These are phyloP conservation scores for Starmerella asiatica DNA, from an alignment of 805 yeast genomes.

Conservation along the genomic window DNA sequence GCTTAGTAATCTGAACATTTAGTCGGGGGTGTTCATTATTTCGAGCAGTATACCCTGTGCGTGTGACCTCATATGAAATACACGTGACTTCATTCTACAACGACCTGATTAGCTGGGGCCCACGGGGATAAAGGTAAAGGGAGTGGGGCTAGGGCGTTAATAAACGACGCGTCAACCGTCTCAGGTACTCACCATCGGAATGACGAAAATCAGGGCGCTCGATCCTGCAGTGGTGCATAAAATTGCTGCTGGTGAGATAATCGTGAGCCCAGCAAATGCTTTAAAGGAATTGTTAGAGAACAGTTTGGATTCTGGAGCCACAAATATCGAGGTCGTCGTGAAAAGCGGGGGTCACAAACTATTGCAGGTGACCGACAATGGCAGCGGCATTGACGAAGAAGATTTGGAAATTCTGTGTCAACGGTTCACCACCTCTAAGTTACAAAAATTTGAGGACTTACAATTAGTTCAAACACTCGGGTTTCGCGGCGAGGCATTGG, in stretches of 20 bases:
- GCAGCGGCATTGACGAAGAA: slow-evolving; percentile 56
- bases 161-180: too few relatives aligned
- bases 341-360: slow-evolving; percentile 86
- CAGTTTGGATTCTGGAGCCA: slow-evolving; percentile 72
- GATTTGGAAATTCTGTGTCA: slow-evolving; percentile 76
- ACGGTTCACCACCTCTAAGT: slow-evolving; percentile 83
- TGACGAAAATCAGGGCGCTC: slow-evolving; percentile 26
- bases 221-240: slow-evolving; percentile 66
- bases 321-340: slow-evolving; percentile 62
- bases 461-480: slow-evolving; percentile 66
- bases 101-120: too few relatives aligned
- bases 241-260: slow-evolving; percentile 96
- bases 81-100: too few relatives aligned
- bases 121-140: too few relatives aligned
- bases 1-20: too few relatives aligned
- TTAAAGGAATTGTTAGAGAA: slow-evolving; percentile 86
- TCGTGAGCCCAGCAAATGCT: slow-evolving; percentile 87
- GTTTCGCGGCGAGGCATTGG: slow-evolving; percentile 92
- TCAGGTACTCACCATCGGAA: too few relatives aligned
- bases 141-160: too few relatives aligned
- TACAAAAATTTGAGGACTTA: slow-evolving; percentile 62
- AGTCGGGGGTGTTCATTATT: too few relatives aligned
- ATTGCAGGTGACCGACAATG: slow-evolving; percentile 81
- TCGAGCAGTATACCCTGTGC: too few relatives aligned
- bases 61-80: too few relatives aligned